Evolutionary conservation across 2,329 filamentous ascomycete genomes (phyloP).

Genomic region (Verticillium tricorpus): DNA sequence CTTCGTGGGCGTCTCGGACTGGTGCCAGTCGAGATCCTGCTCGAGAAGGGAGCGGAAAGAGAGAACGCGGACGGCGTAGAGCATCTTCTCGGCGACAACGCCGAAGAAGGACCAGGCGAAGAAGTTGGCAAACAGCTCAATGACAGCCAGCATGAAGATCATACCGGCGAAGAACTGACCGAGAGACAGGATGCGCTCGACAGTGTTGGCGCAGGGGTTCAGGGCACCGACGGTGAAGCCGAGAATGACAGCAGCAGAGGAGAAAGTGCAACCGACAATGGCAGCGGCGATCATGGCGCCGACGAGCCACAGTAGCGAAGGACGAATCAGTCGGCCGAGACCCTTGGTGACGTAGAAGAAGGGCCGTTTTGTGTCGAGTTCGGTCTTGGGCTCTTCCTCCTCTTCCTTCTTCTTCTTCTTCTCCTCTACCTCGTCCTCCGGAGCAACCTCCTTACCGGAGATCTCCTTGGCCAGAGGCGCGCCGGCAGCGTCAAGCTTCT

Average conservation of each 20-base stretch:
- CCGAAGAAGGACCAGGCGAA: conserved; percentile 54
- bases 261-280: conserved; percentile 53
- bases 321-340: conserved; percentile 16
- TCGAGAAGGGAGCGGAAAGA: conserved; percentile 52
- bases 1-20: conserved; percentile 42
- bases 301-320: conserved; percentile 33
- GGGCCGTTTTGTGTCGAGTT: conserved; percentile 11
- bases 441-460: not conserved
- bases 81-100: conserved; percentile 49
- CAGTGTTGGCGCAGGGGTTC: conserved; percentile 44
- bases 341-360: conserved; percentile 14
- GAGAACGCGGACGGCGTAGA: conserved; percentile 50
- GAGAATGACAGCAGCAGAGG: conserved; percentile 54
- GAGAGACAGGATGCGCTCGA: conserved; percentile 39
- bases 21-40: conserved; percentile 56
- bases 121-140: conserved; percentile 56
- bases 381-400: conserved; percentile 6
- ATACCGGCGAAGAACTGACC: conserved; percentile 53
- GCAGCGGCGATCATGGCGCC: conserved; percentile 44
- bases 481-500: conserved; percentile 1
- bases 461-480: conserved; percentile 2
- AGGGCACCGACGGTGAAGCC: conserved; percentile 55
- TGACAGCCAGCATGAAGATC: conserved; percentile 55
- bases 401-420: not conserved
- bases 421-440: not conserved